phyloP scores from a whole-genome alignment of 352 stramenopile genomes.

The Globisporangium polare region DNA sequence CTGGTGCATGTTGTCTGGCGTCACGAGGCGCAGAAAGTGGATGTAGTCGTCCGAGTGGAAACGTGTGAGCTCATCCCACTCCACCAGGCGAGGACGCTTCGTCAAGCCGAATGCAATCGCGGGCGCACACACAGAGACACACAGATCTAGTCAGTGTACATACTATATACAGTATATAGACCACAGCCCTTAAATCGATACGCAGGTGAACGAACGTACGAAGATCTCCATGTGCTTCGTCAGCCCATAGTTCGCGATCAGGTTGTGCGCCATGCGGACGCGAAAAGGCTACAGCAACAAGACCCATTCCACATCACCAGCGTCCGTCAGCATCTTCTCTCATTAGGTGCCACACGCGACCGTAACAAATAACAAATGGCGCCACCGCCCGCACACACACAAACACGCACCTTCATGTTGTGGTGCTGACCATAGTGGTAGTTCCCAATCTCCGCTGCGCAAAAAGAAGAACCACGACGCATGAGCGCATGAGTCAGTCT shows the following conservation, averaged over 20 bases:
- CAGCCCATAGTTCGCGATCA: conserved; percentile 99
- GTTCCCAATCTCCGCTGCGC: conserved; percentile 95
- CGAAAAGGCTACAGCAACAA: conserved; percentile 88
- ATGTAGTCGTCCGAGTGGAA: conserved; percentile 99
- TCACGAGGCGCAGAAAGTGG: conserved; percentile 98
- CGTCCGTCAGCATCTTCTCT: not conserved
- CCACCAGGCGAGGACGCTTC: conserved; percentile 92
- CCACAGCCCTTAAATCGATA: too few species aligned
- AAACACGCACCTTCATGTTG: conserved; percentile 79
- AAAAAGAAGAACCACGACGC: not conserved
- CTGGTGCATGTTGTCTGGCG: conserved; percentile 98
- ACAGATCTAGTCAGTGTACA: too few species aligned
- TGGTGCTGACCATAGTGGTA: conserved; percentile 97
- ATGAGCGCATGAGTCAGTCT: not conserved
- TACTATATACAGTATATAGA: too few species aligned
- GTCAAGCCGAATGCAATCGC: not conserved
- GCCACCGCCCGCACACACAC: not conserved
- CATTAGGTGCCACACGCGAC: not conserved
- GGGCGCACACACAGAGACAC: too few species aligned
- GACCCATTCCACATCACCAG: too few species aligned
- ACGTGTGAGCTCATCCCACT: conserved; percentile 95
- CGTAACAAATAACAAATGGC: not conserved
- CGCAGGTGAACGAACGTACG: conserved; percentile 40
- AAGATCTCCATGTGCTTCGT: conserved; percentile 99
- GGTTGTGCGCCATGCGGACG: conserved; percentile 99